Evolutionary conservation across 495 filamentous ascomycete species (phyloP), one percentile per base, ranked within the genome.

Genomic region (Lepidopterella palustris): DNA sequence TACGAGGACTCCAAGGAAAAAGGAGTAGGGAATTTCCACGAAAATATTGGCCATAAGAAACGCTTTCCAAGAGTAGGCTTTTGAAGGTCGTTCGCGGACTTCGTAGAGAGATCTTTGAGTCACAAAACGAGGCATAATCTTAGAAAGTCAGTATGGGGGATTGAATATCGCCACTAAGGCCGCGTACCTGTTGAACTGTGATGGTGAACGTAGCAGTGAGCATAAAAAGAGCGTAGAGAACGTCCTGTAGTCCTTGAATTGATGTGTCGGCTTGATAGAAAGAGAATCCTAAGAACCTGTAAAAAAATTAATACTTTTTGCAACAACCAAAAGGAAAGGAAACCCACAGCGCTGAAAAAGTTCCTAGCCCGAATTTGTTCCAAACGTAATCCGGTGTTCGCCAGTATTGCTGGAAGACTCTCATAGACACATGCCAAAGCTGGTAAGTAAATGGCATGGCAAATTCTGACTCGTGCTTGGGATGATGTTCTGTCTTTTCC

Each of bases 331-430:
- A 6, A 15, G 32, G 32, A 39, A 15, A 15, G 32, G 8, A 39
- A 8, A 8, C 32, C 15, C 15, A 64, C 13, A 64, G 21, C 2
- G 25, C 60, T 10, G 66, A 72, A 28, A 77, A 67, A 24, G 78
- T 68, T 62, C 81, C 83, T 31, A 87, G 79, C 10, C 75, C 69
- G 20, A 75, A 60, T 71, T 85, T 84, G 40, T 87, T 85, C 68
- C 87, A 90, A 60, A 95, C 84, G 72, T 96, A 96, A 0, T 79
- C 79, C 2, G 90, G 90, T 11, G 83, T 90, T 26, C 91, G 83
- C 87, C 88, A 96, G 74, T 92, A 93, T 68, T 95, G 88, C 68
- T 90, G 77, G 74, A 93, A 92, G 61, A 90, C 83, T 40, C 90
- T 78, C 69, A 73, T 60, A 10, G 76, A 77, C 42, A 84, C 81